These are phyloP conservation scores for Colletotrichum graminicola DNA, from an alignment of 2,329 filamentous ascomycete species.

Conservation along the genomic window DNA sequence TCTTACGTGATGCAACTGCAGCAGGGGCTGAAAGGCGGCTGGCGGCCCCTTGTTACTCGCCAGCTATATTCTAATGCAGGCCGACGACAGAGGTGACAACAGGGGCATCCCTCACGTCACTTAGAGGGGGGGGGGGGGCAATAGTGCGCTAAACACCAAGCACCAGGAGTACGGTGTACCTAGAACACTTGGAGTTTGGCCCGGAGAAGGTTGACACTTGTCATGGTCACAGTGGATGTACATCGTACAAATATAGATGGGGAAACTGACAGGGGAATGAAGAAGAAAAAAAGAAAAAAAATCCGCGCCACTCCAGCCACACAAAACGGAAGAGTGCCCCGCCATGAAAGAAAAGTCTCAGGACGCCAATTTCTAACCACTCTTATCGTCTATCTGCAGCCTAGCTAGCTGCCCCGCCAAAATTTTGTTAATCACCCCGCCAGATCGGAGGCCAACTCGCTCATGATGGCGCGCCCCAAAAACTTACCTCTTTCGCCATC, in stretches of 20 bases:
- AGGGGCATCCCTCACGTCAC: conserved; percentile 8
- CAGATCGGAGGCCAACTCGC: conserved; percentile 34
- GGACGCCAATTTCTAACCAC: conserved; percentile 31
- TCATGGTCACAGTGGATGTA: neutral
- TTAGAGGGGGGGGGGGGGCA: neutral
- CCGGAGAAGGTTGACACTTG: conserved; percentile 5
- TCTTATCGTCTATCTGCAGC: conserved; percentile 39
- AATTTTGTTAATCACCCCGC: conserved; percentile 40
- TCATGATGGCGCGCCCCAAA: conserved; percentile 33
- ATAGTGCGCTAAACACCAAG: conserved; percentile 17
- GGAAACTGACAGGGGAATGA: neutral
- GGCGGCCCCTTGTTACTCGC: neutral
- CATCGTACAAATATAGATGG: too few relatives aligned
- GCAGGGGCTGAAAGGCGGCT: too few relatives aligned
- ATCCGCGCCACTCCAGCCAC: conserved; percentile 27
- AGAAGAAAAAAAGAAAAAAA: neutral
- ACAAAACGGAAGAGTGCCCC: conserved; percentile 38
- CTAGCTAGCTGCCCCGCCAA: conserved; percentile 37
- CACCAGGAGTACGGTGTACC: too few relatives aligned
- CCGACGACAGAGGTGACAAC: neutral
- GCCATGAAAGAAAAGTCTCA: conserved; percentile 25
- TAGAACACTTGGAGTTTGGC: conserved; percentile 9
- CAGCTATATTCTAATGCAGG: conserved; percentile 6
- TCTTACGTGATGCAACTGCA: too few relatives aligned
- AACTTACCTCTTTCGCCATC: conserved; percentile 38